A percentile compares a stretch with the other conserved stretches of the same genome.
Evolutionary conservation across 352 stramenopile genomes (phyloP).

Genomic region (Achlya hypogyna): DNA sequence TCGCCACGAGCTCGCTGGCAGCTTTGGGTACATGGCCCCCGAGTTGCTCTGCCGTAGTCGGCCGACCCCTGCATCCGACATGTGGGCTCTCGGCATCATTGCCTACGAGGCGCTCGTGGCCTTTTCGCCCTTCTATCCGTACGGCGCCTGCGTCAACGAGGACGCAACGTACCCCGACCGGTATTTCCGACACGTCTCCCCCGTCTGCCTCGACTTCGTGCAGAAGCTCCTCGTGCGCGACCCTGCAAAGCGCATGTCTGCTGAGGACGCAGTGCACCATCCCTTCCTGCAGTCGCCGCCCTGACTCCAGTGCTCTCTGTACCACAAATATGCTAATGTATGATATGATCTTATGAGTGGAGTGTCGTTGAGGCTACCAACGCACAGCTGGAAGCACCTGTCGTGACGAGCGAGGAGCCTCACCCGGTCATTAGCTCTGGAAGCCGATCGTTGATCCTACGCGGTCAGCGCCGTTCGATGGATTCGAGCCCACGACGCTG

Average conservation of each 20-base stretch:
- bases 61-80: slow-evolving; percentile 24
- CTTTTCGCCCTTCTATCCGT: slow-evolving; percentile 22
- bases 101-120: slow-evolving; percentile 24
- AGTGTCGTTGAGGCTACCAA: not conserved
- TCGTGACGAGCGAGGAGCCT: not conserved
- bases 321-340: not conserved
- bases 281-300: slow-evolving; percentile 7
- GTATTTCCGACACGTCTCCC: slow-evolving; percentile 12
- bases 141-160: slow-evolving; percentile 17
- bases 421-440: no score
- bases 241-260: slow-evolving; percentile 42
- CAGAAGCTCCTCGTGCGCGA: slow-evolving; percentile 71
- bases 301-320: not conserved
- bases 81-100: slow-evolving; percentile 29
- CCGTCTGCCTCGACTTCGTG: slow-evolving; percentile 45
- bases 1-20: slow-evolving; percentile 21
- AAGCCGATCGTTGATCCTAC: no score
- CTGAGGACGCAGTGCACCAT: not conserved
- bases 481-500: no score
- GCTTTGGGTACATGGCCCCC: slow-evolving; percentile 29
- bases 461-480: no score
- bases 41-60: slow-evolving; percentile 23
- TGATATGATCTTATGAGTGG: slow-evolving; percentile 2
- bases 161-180: slow-evolving; percentile 3
- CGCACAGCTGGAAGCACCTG: not conserved